Base-by-base conservation (phyloP, 306 rosid species). In the Quillaja saponaria region DNA sequence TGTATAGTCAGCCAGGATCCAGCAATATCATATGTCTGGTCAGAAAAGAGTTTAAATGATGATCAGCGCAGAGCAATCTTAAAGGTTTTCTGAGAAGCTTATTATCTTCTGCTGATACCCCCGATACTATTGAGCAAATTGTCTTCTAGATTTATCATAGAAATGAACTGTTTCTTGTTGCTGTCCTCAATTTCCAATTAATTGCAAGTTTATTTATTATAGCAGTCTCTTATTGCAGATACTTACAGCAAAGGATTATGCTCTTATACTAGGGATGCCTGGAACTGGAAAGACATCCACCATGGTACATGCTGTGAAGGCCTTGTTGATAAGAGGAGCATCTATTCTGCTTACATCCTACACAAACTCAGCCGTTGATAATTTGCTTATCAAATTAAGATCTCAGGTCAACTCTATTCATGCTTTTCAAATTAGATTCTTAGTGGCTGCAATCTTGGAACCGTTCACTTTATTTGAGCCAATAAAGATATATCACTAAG, bases 251-350 rank as follows among this genome's bases (percentile, higher is more conserved):
- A 88, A 84, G 83, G 98, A 91, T 75, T 91, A 88, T 54, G 79
- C 90, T 33, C 95, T 91, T 56, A 91, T 91, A 71, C 86, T 91
- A 52, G 98, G 98, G 63, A 91, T 91, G 98, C 98, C 98, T 48
- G 98, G 98, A 73, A 91, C 96, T 0, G 98, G 98, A 71, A 91
- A 91, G 88, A 91, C 98, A 16, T 91, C 95, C 15, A 91, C 96
- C 13, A 73, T 91, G 92, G 98, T 91, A 49, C 96, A 91, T 86
- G 98, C 98, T 67, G 96, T 91, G 66, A 88, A 88, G 77, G 95
- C 98, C 51, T 68, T 91, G 78, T 82, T 91, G 80, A 73, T 88
- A 63, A 82, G 96, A 79, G 96, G 95, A 48, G 78, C 91, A 64
- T 86, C 96, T 61, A 82, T 91, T 77, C 81, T 91, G 90, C 92